Conservation (phyloP, 805 yeast genomes). For the Wickerhamomyces rabaulensis region DNA sequence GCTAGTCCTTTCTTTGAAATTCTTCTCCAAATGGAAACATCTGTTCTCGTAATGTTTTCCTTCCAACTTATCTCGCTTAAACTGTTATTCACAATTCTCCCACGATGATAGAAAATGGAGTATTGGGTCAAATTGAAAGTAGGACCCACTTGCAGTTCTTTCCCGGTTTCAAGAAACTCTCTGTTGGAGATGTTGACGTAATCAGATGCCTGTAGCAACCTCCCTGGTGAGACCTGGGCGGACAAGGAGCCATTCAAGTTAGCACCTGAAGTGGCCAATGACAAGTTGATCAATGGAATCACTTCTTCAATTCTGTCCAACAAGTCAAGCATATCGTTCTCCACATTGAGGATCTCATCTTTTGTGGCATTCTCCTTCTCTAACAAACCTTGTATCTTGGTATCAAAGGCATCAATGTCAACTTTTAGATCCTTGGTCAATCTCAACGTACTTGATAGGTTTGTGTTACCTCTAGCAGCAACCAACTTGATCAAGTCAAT, state of each 20-base stretch:
- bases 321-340: conserved; percentile 42
- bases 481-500: conserved; percentile 62
- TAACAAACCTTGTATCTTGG: conserved; percentile 34
- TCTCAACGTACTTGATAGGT: conserved; percentile 46
- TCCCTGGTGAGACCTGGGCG: conserved; percentile 55
- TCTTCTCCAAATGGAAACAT: conserved; percentile 34
- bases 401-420: conserved; percentile 56
- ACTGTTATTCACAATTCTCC: conserved; percentile 27
- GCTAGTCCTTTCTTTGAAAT: conserved; percentile 5
- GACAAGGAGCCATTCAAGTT: conserved; percentile 46
- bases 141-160: conserved; percentile 49
- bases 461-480: conserved; percentile 57
- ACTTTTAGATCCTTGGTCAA: conserved; percentile 49
- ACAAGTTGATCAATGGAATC: conserved; percentile 61
- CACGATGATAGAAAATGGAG: conserved; percentile 57
- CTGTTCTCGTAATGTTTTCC: conserved; percentile 59
- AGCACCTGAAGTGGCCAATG: conserved; percentile 66
- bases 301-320: conserved; percentile 56
- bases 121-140: conserved; percentile 50
- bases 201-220: conserved; percentile 58
- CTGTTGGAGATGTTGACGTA: conserved; percentile 35
- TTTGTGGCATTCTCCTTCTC: conserved; percentile 15
- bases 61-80: conserved; percentile 57
- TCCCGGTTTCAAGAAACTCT: conserved; percentile 17
- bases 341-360: conserved; percentile 38